Evolutionary conservation across 208 protist species (phyloP).

Genomic region (Trypanosoma congolense): DNA sequence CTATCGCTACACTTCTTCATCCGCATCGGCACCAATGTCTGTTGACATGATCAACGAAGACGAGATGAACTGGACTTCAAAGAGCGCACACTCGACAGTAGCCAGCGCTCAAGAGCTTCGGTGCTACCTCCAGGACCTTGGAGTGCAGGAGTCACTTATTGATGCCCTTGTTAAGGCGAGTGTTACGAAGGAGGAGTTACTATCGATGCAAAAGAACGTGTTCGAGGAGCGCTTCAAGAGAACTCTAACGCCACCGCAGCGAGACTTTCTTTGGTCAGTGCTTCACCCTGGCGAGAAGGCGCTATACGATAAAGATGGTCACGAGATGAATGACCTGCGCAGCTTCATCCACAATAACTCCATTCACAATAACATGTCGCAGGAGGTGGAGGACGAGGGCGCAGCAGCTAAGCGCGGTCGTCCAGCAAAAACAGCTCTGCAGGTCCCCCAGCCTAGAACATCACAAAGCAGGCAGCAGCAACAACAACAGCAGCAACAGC

Average conservation of each 20-base stretch:
- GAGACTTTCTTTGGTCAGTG: constrained; percentile 14
- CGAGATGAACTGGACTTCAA: constrained; percentile 22
- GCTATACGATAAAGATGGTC: constrained; percentile 16
- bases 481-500: constrained; percentile 24
- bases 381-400: constrained; percentile 19
- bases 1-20: constrained; percentile 7
- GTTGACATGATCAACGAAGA: constrained; percentile 28
- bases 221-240: constrained; percentile 22
- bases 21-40: constrained; percentile 25
- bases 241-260: not conserved
- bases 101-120: constrained; percentile 13
- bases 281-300: constrained; percentile 14
- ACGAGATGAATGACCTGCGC: constrained; percentile 21
- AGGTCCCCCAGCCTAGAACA: constrained; percentile 64
- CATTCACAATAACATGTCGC: constrained; percentile 24
- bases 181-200: constrained; percentile 13
- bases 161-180: constrained; percentile 10
- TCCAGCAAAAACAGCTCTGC: constrained; percentile 19
- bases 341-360: constrained; percentile 31
- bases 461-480: constrained; percentile 34
- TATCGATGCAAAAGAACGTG: constrained; percentile 4
- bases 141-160: constrained; percentile 11
- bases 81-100: not conserved
- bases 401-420: constrained; percentile 11
- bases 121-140: constrained; percentile 11